Percentiles rank a stretch among this genome's conserved stretches.
Conservation (phyloP, 1,139 yeast species). For the Nakaseomyces uthaithaninus region DNA sequence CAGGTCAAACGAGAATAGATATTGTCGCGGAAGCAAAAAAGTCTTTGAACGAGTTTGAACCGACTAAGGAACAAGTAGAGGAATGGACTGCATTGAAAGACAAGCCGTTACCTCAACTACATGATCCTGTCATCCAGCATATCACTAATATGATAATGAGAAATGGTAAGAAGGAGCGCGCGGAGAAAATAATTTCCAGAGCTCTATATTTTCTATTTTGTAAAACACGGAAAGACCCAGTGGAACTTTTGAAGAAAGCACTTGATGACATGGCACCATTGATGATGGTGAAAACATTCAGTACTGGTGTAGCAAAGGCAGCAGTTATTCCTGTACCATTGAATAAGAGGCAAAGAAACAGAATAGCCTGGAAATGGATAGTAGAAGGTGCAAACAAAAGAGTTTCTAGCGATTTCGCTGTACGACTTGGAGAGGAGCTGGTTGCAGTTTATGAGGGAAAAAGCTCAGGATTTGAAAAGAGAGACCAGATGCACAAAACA, state of each 20-base stretch:
- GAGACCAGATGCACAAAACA: conserved; percentile 70
- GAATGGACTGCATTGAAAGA: conserved; percentile 45
- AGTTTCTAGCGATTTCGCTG: conserved; percentile 72
- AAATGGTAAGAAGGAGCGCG: conserved; percentile 79
- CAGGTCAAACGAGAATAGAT: conserved; percentile 41
- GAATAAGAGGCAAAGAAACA: conserved; percentile 69
- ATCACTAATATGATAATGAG: conserved; percentile 86
- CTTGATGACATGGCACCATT: conserved; percentile 82
- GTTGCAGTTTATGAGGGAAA: conserved; percentile 69
- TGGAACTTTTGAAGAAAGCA: conserved; percentile 61
- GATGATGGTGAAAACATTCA: conserved; percentile 66
- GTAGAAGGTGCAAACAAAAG: conserved; percentile 76
- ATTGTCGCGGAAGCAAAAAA: conserved; percentile 21
- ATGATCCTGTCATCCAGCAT: conserved; percentile 66
- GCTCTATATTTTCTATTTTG: conserved; percentile 64
- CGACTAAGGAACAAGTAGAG: conserved; percentile 51
- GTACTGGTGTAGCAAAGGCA: conserved; percentile 81
- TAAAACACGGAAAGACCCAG: conserved; percentile 49
- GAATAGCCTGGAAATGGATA: conserved; percentile 87
- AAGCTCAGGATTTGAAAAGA: conserved; percentile 78
- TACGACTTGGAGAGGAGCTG: conserved; percentile 85
- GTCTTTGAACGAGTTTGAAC: conserved; percentile 40
- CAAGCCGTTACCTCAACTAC: conserved; percentile 51
- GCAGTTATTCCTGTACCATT: conserved; percentile 76
- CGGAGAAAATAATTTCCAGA: conserved; percentile 63